Evolutionary conservation across 371 early-diverging fungal species (phyloP).

Genomic region (Rhizomucor pusillus): DNA sequence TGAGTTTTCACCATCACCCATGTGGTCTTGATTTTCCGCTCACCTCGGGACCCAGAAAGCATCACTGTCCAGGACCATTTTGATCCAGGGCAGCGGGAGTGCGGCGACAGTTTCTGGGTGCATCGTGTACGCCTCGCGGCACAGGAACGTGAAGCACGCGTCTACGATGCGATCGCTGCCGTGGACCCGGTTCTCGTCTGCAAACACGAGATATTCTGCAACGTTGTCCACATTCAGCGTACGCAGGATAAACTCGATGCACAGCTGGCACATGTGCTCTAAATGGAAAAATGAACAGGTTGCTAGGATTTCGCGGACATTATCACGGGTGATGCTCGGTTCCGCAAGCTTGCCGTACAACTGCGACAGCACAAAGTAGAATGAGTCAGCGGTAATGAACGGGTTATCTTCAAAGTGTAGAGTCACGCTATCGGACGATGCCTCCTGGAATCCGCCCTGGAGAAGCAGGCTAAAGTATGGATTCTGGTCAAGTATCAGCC

Average conservation of each 20-base stretch:
- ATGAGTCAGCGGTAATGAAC: constrained; percentile 53
- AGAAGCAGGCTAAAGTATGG: constrained; percentile 53
- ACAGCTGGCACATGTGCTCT: constrained; percentile 45
- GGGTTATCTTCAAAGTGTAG: constrained; percentile 57
- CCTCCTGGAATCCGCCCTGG: constrained; percentile 54
- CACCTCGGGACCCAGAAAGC: constrained; percentile 64
- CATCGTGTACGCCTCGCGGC: constrained; percentile 57
- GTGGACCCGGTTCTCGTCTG: constrained; percentile 52
- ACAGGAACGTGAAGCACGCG: constrained; percentile 56
- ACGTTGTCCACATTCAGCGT: constrained; percentile 46
- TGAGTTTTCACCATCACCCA: background rate
- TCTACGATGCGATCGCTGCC: constrained; percentile 56
- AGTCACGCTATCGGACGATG: constrained; percentile 30
- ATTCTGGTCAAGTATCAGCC: constrained; percentile 56
- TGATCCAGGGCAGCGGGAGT: constrained; percentile 55
- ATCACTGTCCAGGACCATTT: constrained; percentile 58
- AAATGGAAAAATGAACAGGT: constrained; percentile 63
- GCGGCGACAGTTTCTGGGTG: constrained; percentile 23
- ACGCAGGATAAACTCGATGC: constrained; percentile 51
- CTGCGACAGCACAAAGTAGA: constrained; percentile 54
- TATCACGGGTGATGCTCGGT: constrained; percentile 29
- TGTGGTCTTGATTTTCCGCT: background rate
- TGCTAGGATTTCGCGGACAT: constrained; percentile 48
- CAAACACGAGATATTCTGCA: constrained; percentile 53
- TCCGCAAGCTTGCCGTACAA: constrained; percentile 45